phyloP scores from a whole-genome alignment of 257 asterid genomes.

The Solanum appendiculatum region DNA sequence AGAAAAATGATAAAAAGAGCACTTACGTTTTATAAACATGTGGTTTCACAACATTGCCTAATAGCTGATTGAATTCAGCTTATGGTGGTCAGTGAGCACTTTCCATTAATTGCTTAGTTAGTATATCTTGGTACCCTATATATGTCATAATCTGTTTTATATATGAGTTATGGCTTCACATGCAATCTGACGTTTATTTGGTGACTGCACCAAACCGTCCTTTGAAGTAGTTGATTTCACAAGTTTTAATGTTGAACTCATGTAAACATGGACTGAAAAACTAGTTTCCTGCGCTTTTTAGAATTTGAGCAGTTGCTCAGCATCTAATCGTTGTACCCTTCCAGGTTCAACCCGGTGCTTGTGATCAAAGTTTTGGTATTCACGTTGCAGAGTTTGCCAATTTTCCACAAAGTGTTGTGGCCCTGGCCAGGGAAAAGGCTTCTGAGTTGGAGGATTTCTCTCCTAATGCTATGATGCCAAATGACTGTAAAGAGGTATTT shows the following conservation, averaged over 20 bases:
- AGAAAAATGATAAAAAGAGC: neutral
- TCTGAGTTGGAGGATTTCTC: conserved; percentile 95
- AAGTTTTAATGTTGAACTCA: neutral
- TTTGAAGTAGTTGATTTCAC: neutral
- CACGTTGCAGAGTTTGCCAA: conserved; percentile 99
- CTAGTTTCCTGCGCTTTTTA: neutral
- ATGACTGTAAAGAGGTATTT: conserved; percentile 43
- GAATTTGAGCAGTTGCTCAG: neutral
- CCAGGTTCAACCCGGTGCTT: conserved; percentile 92
- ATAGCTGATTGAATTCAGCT: neutral
- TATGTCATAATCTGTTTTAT: neutral
- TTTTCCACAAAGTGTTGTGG: conserved; percentile 83
- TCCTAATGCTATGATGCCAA: conserved; percentile 24
- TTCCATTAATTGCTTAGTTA: neutral
- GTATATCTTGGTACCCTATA: neutral
- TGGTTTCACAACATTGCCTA: neutral
- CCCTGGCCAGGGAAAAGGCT: conserved; percentile 93
- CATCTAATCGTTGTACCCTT: neutral
- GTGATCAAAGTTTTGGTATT: conserved; percentile 98
- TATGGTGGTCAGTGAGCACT: neutral
- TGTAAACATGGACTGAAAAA: neutral
- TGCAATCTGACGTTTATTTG: neutral
- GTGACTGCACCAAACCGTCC: neutral
- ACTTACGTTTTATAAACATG: neutral
- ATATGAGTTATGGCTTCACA: neutral